Base-by-base conservation (phyloP, 345 rosid species). In the Iberis pinnata region DNA sequence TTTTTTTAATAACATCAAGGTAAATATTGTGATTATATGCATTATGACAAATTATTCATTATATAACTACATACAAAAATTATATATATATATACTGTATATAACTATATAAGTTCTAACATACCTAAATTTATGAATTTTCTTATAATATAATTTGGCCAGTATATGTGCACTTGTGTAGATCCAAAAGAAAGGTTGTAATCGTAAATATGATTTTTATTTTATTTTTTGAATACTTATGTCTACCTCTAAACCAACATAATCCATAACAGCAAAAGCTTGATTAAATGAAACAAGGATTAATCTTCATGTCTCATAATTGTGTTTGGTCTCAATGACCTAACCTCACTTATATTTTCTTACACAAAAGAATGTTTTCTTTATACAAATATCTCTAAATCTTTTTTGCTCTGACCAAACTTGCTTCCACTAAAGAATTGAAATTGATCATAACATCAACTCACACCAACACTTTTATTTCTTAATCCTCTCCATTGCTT, bases 281-380 rank as follows among this genome's bases (percentile, higher is more conserved):
- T 11, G n/a, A 32, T 32, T 3, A 29, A 4, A 29, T 6, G 33
- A 29, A 29, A 29, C 33, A 6, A 16, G 36, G 35, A 53, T 35
- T 35, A 24, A 43, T 52, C 36, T 52, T 15, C 33, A 25, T 13
- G 25, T 48, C 10, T 16, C 50, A 56, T 48, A 40, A 9, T 20
- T 48, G 37, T 49, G 37, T 56, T 48, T 49, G 58, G 58, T 57
- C 64, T 43, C 52, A 49, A 0, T 42, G 58, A 49, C 46, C 45
- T 56, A 49, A 57, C 32, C 46, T 26, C 53, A 49, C 46, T 56
- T 58, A 50, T 36, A 43, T 12, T 65, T 57, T 65, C 18, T 36
- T 65, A 25, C 41, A 65, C 41, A 49, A 65, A 65, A 43, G 33
- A 65, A 58, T 58, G 59, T 43, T 58, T 49, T 43, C 53, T 50